phyloP scores from a whole-genome alignment of 2,329 filamentous ascomycete species.

The Aspergillus niger region DNA sequence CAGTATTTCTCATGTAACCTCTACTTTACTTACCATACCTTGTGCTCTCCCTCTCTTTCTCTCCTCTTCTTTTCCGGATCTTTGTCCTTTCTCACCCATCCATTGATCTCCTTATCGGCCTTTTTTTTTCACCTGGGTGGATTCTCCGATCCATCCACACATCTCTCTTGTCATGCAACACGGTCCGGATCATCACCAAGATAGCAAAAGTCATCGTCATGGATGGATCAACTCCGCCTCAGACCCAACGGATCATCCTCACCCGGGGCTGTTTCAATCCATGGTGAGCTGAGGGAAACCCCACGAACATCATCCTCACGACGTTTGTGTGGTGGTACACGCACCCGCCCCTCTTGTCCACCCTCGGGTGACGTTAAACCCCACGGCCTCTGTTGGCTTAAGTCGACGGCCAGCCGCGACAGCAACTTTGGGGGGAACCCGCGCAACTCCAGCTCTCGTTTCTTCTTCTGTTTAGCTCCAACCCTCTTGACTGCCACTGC shows the following conservation, averaged over 20 bases:
- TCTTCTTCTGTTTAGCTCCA: constrained; percentile 21
- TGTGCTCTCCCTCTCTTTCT: neutral
- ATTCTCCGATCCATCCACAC: neutral
- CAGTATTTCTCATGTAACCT: neutral
- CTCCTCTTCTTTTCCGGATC: neutral
- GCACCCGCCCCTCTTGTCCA: no score
- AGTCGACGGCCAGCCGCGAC: neutral
- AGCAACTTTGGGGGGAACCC: neutral
- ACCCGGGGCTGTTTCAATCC: constrained; percentile 6
- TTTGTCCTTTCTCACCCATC: neutral
- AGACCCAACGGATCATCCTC: constrained; percentile 5
- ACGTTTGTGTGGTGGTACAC: neutral
- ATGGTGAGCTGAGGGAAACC: constrained; percentile 1
- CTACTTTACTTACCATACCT: constrained; percentile 6
- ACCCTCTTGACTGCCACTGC: neutral
- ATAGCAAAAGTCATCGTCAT: neutral
- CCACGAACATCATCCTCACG: neutral
- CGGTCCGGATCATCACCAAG: neutral
- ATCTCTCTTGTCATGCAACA: neutral
- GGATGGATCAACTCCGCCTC: neutral
- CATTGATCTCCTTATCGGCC: neutral
- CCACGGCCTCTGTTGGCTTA: neutral
- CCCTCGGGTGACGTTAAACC: neutral
- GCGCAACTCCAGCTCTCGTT: constrained; percentile 9
- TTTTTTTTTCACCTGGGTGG: neutral